phyloP scores from a whole-genome alignment of 768 basidiomycete species.

The Solioccasus polychromus region DNA sequence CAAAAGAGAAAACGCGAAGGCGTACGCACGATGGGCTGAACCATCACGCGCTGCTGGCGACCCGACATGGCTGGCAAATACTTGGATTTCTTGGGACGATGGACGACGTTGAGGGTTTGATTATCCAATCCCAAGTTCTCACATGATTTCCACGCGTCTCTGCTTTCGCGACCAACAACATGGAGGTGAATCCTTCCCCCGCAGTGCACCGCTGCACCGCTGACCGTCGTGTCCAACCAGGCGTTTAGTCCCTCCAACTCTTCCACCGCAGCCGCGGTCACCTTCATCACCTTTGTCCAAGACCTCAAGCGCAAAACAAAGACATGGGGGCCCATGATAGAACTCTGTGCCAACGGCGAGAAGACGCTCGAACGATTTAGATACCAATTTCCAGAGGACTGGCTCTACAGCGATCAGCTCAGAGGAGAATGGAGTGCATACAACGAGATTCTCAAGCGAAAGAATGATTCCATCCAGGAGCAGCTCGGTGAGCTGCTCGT shows the following conservation, averaged over 20 bases:
- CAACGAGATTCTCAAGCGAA: conserved; percentile 95
- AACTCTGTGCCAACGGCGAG: conserved; percentile 90
- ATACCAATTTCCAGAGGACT: conserved; percentile 95
- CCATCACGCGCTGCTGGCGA: conserved; percentile 96
- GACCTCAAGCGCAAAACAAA: conserved; percentile 97
- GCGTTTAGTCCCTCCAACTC: conserved; percentile 76
- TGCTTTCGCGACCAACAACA: conserved; percentile 20
- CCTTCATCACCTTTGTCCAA: conserved; percentile 99
- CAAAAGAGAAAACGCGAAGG: neutral
- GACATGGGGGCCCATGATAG: conserved; percentile 96
- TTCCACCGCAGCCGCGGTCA: conserved; percentile 96
- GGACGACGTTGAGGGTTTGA: neutral
- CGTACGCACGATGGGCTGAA: conserved; percentile 91
- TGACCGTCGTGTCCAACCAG: conserved; percentile 34
- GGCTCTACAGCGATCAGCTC: conserved; percentile 98
- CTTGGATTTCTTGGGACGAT: too few relatives aligned
- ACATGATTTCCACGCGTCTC: conserved; percentile 20
- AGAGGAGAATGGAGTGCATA: conserved; percentile 98
- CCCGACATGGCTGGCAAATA: conserved; percentile 69
- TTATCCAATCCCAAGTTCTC: conserved; percentile 27
- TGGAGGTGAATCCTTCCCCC: conserved; percentile 23
- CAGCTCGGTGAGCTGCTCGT: conserved; percentile 72
- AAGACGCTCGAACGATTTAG: conserved; percentile 96
- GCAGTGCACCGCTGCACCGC: neutral
- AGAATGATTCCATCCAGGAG: conserved; percentile 98